Conservation (phyloP, 768 basidiomycete species). For the Agrocybe pediades region DNA sequence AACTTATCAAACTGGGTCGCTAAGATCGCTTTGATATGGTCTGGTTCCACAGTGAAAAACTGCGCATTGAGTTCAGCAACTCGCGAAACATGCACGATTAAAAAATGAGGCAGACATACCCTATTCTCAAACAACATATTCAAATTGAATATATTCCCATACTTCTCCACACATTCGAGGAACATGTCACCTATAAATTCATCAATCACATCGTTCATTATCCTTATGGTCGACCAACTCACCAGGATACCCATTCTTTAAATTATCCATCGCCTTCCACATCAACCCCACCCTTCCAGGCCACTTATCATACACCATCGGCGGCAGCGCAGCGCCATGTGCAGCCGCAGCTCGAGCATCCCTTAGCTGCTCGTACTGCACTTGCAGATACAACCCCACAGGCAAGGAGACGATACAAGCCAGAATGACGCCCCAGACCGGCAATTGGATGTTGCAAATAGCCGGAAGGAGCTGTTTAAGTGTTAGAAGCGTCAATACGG, state of each 20-base stretch:
- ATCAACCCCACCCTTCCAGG: conserved; percentile 2
- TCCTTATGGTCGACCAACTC: neutral
- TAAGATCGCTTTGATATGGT: conserved; percentile 48
- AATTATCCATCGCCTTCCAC: neutral
- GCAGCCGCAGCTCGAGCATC: conserved; percentile 12
- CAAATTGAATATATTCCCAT: conserved; percentile 34
- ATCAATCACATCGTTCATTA: neutral
- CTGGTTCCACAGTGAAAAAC: conserved; percentile 51
- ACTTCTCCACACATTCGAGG: conserved; percentile 18
- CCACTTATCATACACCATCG: conserved; percentile 25
- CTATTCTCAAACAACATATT: conserved; percentile 38
- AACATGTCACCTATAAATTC: conserved; percentile 27
- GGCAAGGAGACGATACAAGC: conserved; percentile 17
- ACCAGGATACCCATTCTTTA: conserved; percentile 9
- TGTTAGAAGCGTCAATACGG: conserved; percentile 21
- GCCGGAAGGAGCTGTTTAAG: conserved; percentile 14
- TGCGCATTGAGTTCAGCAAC: conserved; percentile 13
- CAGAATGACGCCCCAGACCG: conserved; percentile 13
- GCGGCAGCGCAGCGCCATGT: conserved; percentile 33
- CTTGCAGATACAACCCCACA: conserved; percentile 12
- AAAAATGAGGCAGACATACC: conserved; percentile 21
- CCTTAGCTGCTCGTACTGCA: conserved; percentile 13
- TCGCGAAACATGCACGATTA: neutral
- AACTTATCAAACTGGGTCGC: conserved; percentile 40
- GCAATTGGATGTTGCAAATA: conserved; percentile 3